Conservation (phyloP, 768 basidiomycete species). For the Macrolepiota albuminosa region DNA sequence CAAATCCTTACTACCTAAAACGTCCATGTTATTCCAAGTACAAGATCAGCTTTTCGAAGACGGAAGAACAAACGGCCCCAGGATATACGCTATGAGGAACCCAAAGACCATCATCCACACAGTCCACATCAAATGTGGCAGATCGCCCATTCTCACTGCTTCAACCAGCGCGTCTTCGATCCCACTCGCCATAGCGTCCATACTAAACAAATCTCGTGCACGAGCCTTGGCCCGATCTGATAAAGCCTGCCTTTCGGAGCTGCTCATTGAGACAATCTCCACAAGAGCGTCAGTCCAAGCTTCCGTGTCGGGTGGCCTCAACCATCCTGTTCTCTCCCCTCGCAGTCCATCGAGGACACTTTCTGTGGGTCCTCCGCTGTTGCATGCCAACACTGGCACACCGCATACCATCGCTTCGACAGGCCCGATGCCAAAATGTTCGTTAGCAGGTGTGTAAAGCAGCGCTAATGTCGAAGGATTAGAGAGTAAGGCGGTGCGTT, state of each 20-base stretch:
- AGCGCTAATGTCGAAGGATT: slow-evolving; percentile 64
- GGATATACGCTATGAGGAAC: slow-evolving; percentile 26
- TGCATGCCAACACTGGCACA: slow-evolving; percentile 82
- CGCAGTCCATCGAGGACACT: slow-evolving; percentile 46
- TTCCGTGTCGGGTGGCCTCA: slow-evolving; percentile 54
- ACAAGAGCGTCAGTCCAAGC: slow-evolving; percentile 68
- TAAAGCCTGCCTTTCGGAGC: slow-evolving; percentile 42
- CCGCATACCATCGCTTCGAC: slow-evolving; percentile 94
- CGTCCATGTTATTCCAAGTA: not conserved
- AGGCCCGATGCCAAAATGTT: slow-evolving; percentile 97
- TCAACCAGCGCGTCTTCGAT: slow-evolving; percentile 52
- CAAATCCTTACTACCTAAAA: not conserved
- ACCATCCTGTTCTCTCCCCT: slow-evolving; percentile 68
- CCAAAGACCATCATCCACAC: slow-evolving; percentile 25
- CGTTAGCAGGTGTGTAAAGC: slow-evolving; percentile 91
- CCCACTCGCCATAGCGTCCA: slow-evolving; percentile 65
- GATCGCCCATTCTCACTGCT: slow-evolving; percentile 51
- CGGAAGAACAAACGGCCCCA: slow-evolving; percentile 16
- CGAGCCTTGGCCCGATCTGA: slow-evolving; percentile 52
- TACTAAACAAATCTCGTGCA: slow-evolving; percentile 64
- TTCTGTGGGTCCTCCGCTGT: slow-evolving; percentile 89
- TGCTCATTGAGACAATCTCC: slow-evolving; percentile 48
- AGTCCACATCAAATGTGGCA: slow-evolving; percentile 8
- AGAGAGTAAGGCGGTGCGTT: slow-evolving; percentile 78
- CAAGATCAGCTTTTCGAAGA: not conserved